Conservation (phyloP, 192 early-diverging fungal species). For the Backusella westeae region DNA sequence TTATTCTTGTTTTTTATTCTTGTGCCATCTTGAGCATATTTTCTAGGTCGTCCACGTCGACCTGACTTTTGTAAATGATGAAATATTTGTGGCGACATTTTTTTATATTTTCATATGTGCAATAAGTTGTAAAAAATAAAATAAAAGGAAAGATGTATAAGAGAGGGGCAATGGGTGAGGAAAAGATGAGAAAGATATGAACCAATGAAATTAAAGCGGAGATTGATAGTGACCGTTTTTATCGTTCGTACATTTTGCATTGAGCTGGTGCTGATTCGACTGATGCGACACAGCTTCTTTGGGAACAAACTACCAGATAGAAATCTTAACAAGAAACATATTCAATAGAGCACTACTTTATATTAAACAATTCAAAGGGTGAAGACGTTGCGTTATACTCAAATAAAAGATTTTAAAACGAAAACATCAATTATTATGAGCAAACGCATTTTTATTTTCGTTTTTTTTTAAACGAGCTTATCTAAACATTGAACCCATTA, state of each 20-base stretch:
- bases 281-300: too few species aligned
- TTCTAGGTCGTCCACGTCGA: constrained; percentile 19
- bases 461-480: background rate
- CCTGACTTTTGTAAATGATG: constrained; percentile 1
- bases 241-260: background rate
- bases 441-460: background rate
- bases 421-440: background rate
- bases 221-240: background rate
- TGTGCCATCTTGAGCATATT: background rate
- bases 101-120: background rate
- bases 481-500: background rate
- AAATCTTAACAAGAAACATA: too few species aligned
- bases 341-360: too few species aligned
- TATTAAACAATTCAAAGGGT: too few species aligned
- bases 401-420: too few species aligned
- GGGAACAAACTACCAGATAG: too few species aligned
- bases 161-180: background rate
- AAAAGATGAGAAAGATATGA: background rate
- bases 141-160: background rate
- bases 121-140: background rate
- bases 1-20: background rate
- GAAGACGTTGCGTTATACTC: too few species aligned
- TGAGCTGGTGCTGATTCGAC: too few species aligned
- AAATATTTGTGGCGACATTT: background rate
- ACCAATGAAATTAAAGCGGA: background rate